Conservation (phyloP, 306 rosid genomes). For the Acmispon strigosus region DNA sequence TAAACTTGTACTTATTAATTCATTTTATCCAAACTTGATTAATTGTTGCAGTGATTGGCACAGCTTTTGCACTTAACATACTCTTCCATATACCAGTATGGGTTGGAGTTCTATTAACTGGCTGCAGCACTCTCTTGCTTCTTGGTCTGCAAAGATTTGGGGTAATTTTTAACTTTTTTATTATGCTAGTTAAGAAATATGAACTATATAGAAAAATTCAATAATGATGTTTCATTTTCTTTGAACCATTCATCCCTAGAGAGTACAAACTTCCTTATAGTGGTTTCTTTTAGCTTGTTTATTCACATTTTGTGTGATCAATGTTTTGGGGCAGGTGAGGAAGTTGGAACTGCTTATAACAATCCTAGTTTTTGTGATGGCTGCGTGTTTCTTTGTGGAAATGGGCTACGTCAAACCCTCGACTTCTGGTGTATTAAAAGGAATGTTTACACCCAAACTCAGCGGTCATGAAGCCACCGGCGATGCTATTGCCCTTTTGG, state of each 20-base stretch:
- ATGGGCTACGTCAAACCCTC: conserved; percentile 66
- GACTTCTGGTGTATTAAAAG: conserved; percentile 20
- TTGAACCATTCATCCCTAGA: not conserved
- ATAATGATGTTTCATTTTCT: not conserved
- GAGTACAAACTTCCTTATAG: not conserved
- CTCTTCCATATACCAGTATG: conserved; percentile 74
- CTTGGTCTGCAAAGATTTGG: conserved; percentile 80
- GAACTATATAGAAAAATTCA: not conserved
- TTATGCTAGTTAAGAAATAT: not conserved
- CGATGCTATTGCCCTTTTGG: conserved; percentile 74
- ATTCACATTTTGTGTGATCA: too few species aligned
- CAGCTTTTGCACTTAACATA: conserved; percentile 80
- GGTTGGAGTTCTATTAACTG: conserved; percentile 71
- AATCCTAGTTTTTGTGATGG: conserved; percentile 49
- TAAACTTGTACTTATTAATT: not conserved
- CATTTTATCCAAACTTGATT: not conserved
- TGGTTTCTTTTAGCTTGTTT: not conserved
- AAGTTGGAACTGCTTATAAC: conserved; percentile 65
- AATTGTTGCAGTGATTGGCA: conserved; percentile 66
- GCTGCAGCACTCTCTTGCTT: conserved; percentile 71
- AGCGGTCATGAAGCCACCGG: conserved; percentile 54
- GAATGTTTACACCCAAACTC: conserved; percentile 62
- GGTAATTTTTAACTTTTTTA: conserved; percentile 30
- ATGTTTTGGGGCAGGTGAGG: conserved; percentile 33
- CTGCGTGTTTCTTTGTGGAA: conserved; percentile 77